Evolutionary conservation across 2,329 filamentous ascomycete species (phyloP), one percentile per base, ranked within the genome.

Genomic region (Calycina marina): DNA sequence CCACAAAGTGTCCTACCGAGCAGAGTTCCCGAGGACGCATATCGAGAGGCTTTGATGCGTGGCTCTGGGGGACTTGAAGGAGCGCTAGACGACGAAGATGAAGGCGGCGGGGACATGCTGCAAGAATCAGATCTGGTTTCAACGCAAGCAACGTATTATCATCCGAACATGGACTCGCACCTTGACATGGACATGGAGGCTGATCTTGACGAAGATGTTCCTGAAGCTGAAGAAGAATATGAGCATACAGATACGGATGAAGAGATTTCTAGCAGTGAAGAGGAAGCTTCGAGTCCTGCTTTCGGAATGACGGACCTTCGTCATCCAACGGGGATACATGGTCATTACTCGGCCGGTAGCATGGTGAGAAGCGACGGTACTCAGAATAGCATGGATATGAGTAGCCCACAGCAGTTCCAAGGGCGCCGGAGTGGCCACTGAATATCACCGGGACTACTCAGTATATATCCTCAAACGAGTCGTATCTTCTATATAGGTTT

Each of bases 241-340:
- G 78, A 85, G 58, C 78, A 84, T 50, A 84, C 79, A 6, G 79
- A 84, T 55, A 78, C 77, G 2, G 78, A 83, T 42, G 76, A 64
- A 6, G 73, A 75, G 31, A 43, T 73, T 31, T 65, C 56, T 37
- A 69, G 62, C 47, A 67, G 63, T 39, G 58, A 60, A 6, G 53
- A 56, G 11, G 54, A 56, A n/a, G n/a, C n/a, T n/a, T n/a, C n/a
- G n/a, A n/a, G n/a, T n/a, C n/a, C n/a, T n/a, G n/a, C n/a, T n/a
- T n/a, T n/a, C n/a, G n/a, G 18, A 52, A 52, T 17, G 47, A 50
- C 12, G 56, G 58, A 58, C 59, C 4, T 54, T 60, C 10, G 13
- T 9, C 25, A n/a, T 27, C 13, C 13, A 9, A 8, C 29, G 13
- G 25, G 25, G 25, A 12, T 47, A 4, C 37, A 44, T 10, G 36